Conservation (phyloP, 805 yeast species). For the Grigorovia yakushimaensis region DNA sequence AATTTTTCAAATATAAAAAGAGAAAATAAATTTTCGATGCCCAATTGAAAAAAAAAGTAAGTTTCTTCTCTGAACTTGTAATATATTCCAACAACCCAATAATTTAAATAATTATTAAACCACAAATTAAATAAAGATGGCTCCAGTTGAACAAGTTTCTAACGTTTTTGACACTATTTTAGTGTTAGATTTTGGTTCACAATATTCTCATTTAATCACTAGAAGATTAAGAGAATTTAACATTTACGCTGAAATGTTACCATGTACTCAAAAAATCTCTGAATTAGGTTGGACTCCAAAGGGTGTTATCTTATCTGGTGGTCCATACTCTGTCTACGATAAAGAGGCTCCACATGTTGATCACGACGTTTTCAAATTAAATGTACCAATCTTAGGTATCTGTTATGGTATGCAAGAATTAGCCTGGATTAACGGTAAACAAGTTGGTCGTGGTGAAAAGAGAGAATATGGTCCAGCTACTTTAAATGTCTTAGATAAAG, state of each 20-base stretch:
- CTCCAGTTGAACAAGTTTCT: conserved; percentile 49
- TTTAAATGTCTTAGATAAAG: conserved; percentile 58
- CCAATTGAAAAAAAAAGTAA: not conserved
- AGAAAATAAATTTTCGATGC: not conserved
- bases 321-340: conserved; percentile 95
- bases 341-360: conserved; percentile 97
- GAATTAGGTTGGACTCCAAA: conserved; percentile 91
- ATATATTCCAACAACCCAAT: not conserved
- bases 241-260: conserved; percentile 98
- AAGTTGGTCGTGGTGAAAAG: conserved; percentile 90
- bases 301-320: conserved; percentile 93
- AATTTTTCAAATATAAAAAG: not conserved
- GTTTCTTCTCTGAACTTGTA: not conserved
- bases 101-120: not conserved
- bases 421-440: conserved; percentile 93
- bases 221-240: conserved; percentile 97
- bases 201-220: conserved; percentile 92
- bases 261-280: conserved; percentile 94
- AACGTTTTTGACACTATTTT: conserved; percentile 90
- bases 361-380: conserved; percentile 79
- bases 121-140: not conserved
- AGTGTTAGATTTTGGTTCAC: conserved; percentile 97
- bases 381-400: conserved; percentile 92
- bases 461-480: conserved; percentile 98
- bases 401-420: conserved; percentile 99